Evolutionary conservation across 371 early-diverging fungal species (phyloP), one percentile per base, ranked within the genome.

Genomic region (Apophysomyces sp.): DNA sequence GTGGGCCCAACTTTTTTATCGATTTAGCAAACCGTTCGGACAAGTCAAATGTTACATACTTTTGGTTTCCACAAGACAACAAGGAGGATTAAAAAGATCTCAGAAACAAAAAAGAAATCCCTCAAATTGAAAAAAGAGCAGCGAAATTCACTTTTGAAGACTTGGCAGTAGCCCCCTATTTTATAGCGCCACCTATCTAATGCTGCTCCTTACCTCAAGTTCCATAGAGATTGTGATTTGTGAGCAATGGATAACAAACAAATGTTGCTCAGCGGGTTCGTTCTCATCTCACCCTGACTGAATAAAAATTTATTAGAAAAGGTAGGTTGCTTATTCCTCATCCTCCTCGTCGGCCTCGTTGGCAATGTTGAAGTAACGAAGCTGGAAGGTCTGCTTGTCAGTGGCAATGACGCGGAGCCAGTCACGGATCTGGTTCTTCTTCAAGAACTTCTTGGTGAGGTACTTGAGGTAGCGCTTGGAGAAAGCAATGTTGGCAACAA

Each of bases 381-480:
- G 91, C 85, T 94, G 90, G 87, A 94, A 98, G 78, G 94, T 86
- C 71, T 83, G 78, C 94, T 95, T 94, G 86, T 84, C 82, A 71
- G 88, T 79, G 75, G 97, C 88, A 78, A 97, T 88, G 67, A 98
- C 98, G 81, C 98, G 96, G 78, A 98, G 86, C 94, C 94, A 97
- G 88, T 98, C 99, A 79, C 96, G 92, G 83, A 98, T 91, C 81
- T 90, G 87, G 92, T 97, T 86, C 94, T 98, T 97, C 94, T 98
- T 98, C 86, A 98, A 88, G 94, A 95, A 98, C 91, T 95, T 95
- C 94, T 98, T 98, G 86, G 98, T 93, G 57, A 98, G 90, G 91
- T 98, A 98, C 93, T 98, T 98, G 83, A 98, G 81, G 93, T 97
- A 97, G 71, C 97, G 93, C 95, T 98, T 98, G 82, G 97, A 90